phyloP scores from a whole-genome alignment of 306 rosid species.

The Lathyrus oleraceus region DNA sequence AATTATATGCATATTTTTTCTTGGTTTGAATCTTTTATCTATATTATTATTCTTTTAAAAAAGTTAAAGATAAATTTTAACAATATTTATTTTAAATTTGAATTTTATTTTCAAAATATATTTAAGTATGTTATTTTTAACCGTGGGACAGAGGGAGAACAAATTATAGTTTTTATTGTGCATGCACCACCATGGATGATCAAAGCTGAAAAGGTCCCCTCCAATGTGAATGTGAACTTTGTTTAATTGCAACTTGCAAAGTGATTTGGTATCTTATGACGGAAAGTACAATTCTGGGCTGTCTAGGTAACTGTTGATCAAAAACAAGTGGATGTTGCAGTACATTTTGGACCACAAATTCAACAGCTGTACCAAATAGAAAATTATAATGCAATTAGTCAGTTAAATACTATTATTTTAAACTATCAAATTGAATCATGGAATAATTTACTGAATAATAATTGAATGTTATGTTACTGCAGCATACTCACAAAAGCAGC shows the following conservation, averaged over 20 bases:
- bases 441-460: constrained; percentile 4
- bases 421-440: constrained; percentile 2
- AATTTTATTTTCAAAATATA: no score
- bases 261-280: constrained; percentile 10
- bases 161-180: neutral
- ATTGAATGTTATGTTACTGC: constrained; percentile 19
- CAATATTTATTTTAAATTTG: no score
- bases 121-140: no score
- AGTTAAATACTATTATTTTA: constrained; percentile 25
- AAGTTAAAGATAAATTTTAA: no score
- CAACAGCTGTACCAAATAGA: neutral
- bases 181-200: constrained; percentile 1
- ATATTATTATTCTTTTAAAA: no score
- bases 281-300: constrained; percentile 26
- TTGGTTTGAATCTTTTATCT: no score
- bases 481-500: neutral
- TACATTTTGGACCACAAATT: constrained; percentile 30
- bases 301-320: constrained; percentile 10
- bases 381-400: constrained; percentile 16
- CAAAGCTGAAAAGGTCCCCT: constrained; percentile 23
- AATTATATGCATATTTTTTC: no score
- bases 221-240: neutral
- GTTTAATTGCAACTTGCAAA: constrained; percentile 32
- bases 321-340: constrained; percentile 20
- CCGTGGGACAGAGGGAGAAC: no score